These are phyloP conservation scores for Beauveria asiatica DNA, from an alignment of 2,329 filamentous ascomycete species.

Conservation along the genomic window DNA sequence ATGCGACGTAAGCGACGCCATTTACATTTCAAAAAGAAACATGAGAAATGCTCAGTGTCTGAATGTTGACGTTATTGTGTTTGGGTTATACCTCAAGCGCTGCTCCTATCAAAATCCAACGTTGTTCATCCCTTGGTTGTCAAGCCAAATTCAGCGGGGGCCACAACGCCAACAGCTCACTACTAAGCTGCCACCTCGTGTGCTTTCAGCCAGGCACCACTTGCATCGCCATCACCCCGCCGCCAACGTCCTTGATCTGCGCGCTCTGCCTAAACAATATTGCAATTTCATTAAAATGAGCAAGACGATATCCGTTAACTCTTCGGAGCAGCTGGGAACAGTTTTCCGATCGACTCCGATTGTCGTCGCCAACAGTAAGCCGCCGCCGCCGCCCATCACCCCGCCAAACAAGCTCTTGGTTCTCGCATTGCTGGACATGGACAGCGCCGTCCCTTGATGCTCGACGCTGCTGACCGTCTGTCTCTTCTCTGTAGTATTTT, in stretches of 20 bases:
- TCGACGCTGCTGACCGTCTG: neutral
- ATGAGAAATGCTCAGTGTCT: no score
- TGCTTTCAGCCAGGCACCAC: neutral
- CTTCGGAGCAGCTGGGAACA: conserved; percentile 54
- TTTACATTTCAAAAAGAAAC: no score
- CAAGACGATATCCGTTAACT: conserved; percentile 28
- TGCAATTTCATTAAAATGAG: conserved; percentile 14
- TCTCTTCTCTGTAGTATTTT: conserved; percentile 56
- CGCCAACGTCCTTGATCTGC: neutral
- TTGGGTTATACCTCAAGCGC: no score
- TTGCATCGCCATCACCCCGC: conserved; percentile 3
- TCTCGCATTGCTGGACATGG: conserved; percentile 9
- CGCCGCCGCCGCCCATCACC: conserved; percentile 12
- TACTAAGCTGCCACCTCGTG: neutral
- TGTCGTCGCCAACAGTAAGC: conserved; percentile 83
- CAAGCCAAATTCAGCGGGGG: neutral
- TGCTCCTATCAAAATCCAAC: neutral
- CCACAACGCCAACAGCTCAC: neutral
- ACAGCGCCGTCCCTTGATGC: neutral
- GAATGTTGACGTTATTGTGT: no score
- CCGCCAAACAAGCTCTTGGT: conserved; percentile 1
- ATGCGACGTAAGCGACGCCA: no score
- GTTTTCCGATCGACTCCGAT: conserved; percentile 65
- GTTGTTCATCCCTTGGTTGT: neutral
- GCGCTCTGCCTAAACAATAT: neutral